Percentiles rank a stretch among this genome's conserved stretches.
Evolutionary conservation across 352 stramenopile species (phyloP).

Genomic region (Achlya hypogyna): DNA sequence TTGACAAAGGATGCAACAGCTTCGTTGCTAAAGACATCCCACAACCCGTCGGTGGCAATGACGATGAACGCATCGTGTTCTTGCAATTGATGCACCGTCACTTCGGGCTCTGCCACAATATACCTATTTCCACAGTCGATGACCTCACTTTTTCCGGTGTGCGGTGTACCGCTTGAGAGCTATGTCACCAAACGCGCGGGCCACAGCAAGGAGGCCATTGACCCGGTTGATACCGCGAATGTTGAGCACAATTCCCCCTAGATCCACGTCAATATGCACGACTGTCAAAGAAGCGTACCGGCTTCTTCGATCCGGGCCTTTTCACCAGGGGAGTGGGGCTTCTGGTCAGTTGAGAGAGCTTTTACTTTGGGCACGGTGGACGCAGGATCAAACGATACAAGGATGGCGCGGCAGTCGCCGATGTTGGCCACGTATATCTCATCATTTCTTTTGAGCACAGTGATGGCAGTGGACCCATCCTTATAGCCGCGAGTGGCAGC

Average conservation of each 20-base stretch:
- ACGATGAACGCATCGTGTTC: conserved; percentile 65
- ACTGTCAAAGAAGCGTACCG: conserved; percentile 17
- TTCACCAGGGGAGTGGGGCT: conserved; percentile 52
- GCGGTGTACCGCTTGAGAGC: conserved; percentile 37
- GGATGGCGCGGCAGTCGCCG: conserved; percentile 62
- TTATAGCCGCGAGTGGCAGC: conserved; percentile 37
- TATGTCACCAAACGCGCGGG: conserved; percentile 58
- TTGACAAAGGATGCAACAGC: conserved; percentile 48
- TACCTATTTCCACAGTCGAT: not conserved
- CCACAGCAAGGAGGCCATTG: conserved; percentile 56
- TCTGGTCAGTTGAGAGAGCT: conserved; percentile 67
- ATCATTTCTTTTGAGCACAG: conserved; percentile 42
- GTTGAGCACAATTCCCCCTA: conserved; percentile 51
- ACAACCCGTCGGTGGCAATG: conserved; percentile 64
- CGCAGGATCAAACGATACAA: conserved; percentile 35
- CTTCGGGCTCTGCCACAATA: conserved; percentile 53
- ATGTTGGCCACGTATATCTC: conserved; percentile 58
- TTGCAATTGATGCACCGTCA: conserved; percentile 40
- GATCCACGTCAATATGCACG: not conserved
- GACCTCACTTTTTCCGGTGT: not conserved
- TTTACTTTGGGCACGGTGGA: not conserved
- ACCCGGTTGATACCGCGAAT: conserved; percentile 63
- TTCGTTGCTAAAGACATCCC: conserved; percentile 66
- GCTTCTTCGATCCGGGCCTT: conserved; percentile 58
- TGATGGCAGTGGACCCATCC: conserved; percentile 54